These are phyloP conservation scores for Pseudocercospora eumusae DNA, from an alignment of 2,329 filamentous ascomycete species.

Conservation along the genomic window DNA sequence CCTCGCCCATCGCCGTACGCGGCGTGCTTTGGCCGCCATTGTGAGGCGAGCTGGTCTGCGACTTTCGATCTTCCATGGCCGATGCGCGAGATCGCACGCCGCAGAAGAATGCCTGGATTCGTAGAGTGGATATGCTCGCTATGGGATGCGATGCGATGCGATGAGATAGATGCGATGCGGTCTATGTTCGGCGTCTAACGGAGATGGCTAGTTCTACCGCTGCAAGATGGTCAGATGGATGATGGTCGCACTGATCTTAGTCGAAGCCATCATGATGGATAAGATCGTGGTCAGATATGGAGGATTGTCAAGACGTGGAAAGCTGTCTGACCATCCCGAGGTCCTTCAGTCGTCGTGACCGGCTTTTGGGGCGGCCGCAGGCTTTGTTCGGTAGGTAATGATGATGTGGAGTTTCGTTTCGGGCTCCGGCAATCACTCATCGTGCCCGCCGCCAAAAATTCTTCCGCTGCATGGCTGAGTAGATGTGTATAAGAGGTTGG, in stretches of 20 bases:
- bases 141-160: background rate
- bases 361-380: background rate
- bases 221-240: background rate
- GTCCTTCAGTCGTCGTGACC: background rate
- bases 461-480: background rate
- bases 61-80: constrained; percentile 19
- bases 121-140: constrained; percentile 8
- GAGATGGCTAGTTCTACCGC: background rate
- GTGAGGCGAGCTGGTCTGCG: constrained; percentile 28
- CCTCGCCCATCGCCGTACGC: constrained; percentile 34
- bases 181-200: background rate
- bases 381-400: background rate
- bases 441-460: background rate
- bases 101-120: background rate
- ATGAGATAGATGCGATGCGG: constrained; percentile 1
- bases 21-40: constrained; percentile 18
- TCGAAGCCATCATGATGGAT: constrained; percentile 3
- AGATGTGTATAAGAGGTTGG: too few species aligned
- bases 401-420: background rate
- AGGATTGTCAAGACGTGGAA: background rate
- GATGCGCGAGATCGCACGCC: background rate
- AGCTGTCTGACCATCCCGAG: background rate
- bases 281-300: background rate
- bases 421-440: background rate
- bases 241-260: constrained; percentile 1